Base-by-base conservation (phyloP, 2,329 filamentous ascomycete species). In the Tolypocladium nubicola region DNA sequence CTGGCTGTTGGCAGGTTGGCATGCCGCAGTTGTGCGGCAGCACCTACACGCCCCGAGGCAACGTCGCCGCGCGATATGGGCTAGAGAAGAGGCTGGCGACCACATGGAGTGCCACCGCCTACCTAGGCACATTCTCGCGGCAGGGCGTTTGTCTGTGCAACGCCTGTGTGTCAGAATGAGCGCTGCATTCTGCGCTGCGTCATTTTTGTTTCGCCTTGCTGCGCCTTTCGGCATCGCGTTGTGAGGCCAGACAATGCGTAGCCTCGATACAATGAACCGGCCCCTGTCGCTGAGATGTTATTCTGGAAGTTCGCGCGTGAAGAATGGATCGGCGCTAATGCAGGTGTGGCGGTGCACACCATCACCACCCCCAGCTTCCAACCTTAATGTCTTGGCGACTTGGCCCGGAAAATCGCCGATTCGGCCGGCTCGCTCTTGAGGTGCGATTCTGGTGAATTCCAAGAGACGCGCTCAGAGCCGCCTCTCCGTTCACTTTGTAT, bases 341-440 rank as follows among this genome's bases (percentile, higher is more conserved):
- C 69, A 68, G 65, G 65, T 67, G 69, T 70, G 69, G 69, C 69
- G 68, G 69, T 71, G 68, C 68, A 65, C 62, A 61, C 64, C 54
- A 23, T 35, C 54, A 47, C 26, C 39, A 37, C 23, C 61, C 61
- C 65, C 59, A 54, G 57, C 57, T 54, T 19, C 52, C 56, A 56
- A 52, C 58, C 50, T 54, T 53, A 19, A 49, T 19, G 26, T 10
- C 47, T 50, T 50, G 47, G 47, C 47, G 4, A 35, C 47, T 35
- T n/a, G 16, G 14, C 16, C 35, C 23, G 19, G 39, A 49, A 57
- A 58, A 52, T 59, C 30, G 45, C 56, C 47, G 57, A 54, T 57
- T 50, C 53, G 58, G 53, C 53, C 19, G 16, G 26, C 5, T 2
- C 26, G 38, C 52, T 19, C 23, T 7, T 30, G 14, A 7, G 30